Evolutionary conservation across 495 filamentous ascomycete genomes (phyloP), one percentile per base, ranked within the genome.

Genomic region (Talaromyces liani): DNA sequence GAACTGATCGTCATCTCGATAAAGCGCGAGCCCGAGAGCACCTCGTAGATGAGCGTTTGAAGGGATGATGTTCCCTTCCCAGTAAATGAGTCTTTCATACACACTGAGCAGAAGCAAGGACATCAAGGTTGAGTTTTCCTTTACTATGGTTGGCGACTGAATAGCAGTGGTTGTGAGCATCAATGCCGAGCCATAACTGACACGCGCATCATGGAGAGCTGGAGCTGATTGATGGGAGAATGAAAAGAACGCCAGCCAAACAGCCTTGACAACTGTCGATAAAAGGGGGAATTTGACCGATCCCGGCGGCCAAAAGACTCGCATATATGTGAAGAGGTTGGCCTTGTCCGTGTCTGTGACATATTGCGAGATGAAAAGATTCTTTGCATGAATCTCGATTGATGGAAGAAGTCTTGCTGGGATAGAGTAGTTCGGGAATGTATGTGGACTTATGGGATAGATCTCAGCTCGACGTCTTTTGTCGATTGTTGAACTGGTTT

Each of bases 321-420:
- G 58, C 58, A 60, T 60, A 45, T 60, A 60, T 36, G 58, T 18
- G 58, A 60, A 60, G 3, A 60, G 58, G 10, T 60, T 60, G 22
- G 33, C 39, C 25, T 60, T 47, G 22, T 60, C 34, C 20, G 58
- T 41, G 14, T 60, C 58, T 6, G 22, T 6, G 22, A 60, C 58
- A 60, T 60, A 60, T 27, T 60, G 58, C 20, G 58, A 60, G 33
- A 60, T n/a, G 22, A 60, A 60, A 29, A 60, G 24, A 47, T n/a
- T 27, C 25, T 60, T 60, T 18, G 58, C 58, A n/a, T 41, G 58
- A 12, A 27, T 47, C 22, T 60, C 58, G 5, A 22, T 41, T 6
- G 58, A 49, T 1, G 58, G 58, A 24, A 60, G 58, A 47, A 60
- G 36, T 9, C 34, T 36, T 20, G 36, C 36, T 25, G 58, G 24